Evolutionary conservation across 148 eudicot genomes (phyloP), one percentile per base, ranked within the genome.

Genomic region (Chenopodium album): DNA sequence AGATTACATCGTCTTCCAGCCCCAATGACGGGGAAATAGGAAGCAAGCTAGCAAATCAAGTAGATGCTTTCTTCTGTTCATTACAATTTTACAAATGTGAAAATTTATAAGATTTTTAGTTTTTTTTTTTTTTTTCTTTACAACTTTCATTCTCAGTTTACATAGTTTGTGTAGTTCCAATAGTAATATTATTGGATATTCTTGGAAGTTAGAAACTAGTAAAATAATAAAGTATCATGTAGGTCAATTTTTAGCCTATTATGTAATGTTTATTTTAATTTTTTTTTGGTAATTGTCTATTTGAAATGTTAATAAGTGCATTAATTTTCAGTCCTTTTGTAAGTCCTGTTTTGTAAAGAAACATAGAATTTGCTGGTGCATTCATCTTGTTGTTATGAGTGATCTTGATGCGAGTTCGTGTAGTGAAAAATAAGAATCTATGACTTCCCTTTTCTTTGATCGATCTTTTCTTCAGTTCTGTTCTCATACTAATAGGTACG

Each of bases 151-250:
- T 64, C 64, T 77, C 69, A 76, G 73, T 71, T 74, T 64, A 77
- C 70, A n/a, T 77, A 84, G 83, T 75, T 85, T 85, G 74, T 85
- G 75, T 81, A 85, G 87, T 73, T 77, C 54, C 71, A 52, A 56
- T 81, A 78, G 79, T 66, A 68, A 46, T 71, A 76, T 85, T 77
- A 76, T 85, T 77, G 84, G 84, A 76, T 52, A 77, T 68, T 84
- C 68, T 77, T 80, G 81, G 59, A 11, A 31, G 31, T 77, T 71
- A 81, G 80, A 66, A 70, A 37, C 68, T 77, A 84, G 78, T 34
- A 76, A 52, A 79, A 47, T 65, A 80, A 80, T 76, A 78, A 73
- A 59, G 44, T 46, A 41, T 41, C 44, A n/a, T 59, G 65, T 80
- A 83, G 82, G 78, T 64, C 71, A 56, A 81, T 28, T 74, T 75